phyloP scores from a whole-genome alignment of 768 basidiomycete species.

The Floccularia luteovirens region DNA sequence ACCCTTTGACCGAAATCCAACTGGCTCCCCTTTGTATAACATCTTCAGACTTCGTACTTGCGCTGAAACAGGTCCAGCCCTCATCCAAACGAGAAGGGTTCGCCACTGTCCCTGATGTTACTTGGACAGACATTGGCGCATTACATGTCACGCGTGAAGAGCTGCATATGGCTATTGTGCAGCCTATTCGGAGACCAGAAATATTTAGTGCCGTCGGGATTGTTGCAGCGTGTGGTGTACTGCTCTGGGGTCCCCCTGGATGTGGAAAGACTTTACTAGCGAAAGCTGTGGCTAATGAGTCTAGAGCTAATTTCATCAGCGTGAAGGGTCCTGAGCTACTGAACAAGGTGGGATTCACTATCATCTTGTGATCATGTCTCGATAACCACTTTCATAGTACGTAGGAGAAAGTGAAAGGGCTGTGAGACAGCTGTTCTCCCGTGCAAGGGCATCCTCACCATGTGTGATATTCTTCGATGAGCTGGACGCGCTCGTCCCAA shows the following conservation, averaged over 20 bases:
- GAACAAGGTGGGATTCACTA: slow-evolving; percentile 67
- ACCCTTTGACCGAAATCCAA: slow-evolving; percentile 68
- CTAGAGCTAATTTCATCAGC: slow-evolving; percentile 92
- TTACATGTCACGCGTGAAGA: slow-evolving; percentile 83
- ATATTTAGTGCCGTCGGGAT: slow-evolving; percentile 87
- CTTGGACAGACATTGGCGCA: slow-evolving; percentile 93
- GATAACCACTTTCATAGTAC: slow-evolving; percentile 44
- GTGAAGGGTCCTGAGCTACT: slow-evolving; percentile 95
- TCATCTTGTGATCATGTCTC: background rate
- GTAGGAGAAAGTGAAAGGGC: slow-evolving; percentile 97
- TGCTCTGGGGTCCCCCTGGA: slow-evolving; percentile 98
- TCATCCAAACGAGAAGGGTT: slow-evolving; percentile 98
- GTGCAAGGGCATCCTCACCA: slow-evolving; percentile 89
- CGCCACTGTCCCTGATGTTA: slow-evolving; percentile 91
- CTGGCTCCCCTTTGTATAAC: slow-evolving; percentile 80
- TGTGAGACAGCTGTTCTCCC: slow-evolving; percentile 88
- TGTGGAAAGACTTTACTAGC: slow-evolving; percentile 98
- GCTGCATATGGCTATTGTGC: slow-evolving; percentile 95
- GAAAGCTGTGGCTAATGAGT: slow-evolving; percentile 97
- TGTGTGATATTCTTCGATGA: slow-evolving; percentile 97
- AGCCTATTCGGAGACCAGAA: slow-evolving; percentile 87
- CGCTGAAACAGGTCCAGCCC: slow-evolving; percentile 87
- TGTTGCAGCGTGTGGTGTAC: slow-evolving; percentile 84
- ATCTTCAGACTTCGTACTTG: slow-evolving; percentile 68
- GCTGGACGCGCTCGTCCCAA: slow-evolving; percentile 84